Conservation (phyloP, 495 filamentous ascomycete species). For the Penicillium malachiteum region DNA sequence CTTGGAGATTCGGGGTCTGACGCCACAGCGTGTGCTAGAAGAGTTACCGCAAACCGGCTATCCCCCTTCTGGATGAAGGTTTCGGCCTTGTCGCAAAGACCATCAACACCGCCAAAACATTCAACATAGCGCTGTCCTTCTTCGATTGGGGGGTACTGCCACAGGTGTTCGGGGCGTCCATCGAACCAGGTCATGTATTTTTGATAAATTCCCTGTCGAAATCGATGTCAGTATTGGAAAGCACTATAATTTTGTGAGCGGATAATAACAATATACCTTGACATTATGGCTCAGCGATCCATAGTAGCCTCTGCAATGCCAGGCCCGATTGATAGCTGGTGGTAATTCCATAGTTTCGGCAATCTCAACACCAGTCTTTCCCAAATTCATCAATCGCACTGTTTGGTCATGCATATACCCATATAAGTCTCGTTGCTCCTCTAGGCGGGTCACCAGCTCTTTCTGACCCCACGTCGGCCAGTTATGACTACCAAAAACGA, state of each 20-base stretch:
- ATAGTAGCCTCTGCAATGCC: constrained; percentile 33
- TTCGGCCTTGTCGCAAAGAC: constrained; percentile 4
- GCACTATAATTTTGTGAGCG: neutral
- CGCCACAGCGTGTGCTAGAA: neutral
- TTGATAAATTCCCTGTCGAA: constrained; percentile 25
- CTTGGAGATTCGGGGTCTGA: constrained; percentile 1
- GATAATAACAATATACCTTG: constrained; percentile 17
- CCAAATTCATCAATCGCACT: constrained; percentile 27
- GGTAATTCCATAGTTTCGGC: constrained; percentile 30
- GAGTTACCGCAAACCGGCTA: neutral
- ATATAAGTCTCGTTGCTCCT: constrained; percentile 34
- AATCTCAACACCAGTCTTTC: constrained; percentile 27
- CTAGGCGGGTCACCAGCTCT: constrained; percentile 16
- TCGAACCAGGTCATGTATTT: constrained; percentile 41
- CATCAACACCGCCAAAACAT: constrained; percentile 23
- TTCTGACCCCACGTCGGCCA: constrained; percentile 32
- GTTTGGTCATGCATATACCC: constrained; percentile 38
- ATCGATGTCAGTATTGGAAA: neutral
- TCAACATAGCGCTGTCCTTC: constrained; percentile 25
- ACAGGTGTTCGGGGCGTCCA: constrained; percentile 34
- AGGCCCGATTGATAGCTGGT: constrained; percentile 17
- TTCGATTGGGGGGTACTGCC: constrained; percentile 29
- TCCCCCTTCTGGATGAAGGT: neutral
- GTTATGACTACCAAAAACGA: constrained; percentile 22
- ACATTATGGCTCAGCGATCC: constrained; percentile 39